Base-by-base conservation (phyloP, 2,329 filamentous ascomycete species). In the Cladorrhinum sp. region DNA sequence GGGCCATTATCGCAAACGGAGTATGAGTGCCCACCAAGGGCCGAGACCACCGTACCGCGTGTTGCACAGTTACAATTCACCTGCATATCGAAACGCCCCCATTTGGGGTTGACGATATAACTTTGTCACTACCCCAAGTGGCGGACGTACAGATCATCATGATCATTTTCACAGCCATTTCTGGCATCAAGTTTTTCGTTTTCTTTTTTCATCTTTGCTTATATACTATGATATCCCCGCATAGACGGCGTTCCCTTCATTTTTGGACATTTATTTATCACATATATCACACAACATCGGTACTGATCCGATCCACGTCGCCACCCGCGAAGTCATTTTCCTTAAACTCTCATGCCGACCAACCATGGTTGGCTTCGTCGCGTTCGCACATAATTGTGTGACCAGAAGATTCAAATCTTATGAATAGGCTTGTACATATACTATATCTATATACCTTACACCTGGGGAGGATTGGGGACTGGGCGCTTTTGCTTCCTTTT, bases 61-160 rank as follows among this genome's bases (percentile, higher is more conserved):
- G 10, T 72, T 85, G 8, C 83, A 85, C 71, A 85, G 81, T 70
- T 84, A 85, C 66, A 83, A 84, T 67, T 83, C 82, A 3, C 82
- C 82, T 4, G 81, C 82, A 5, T 85, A 85, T 66, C 77, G 77
- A 25, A 76, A 80, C 36, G 78, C 75, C 2, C 82, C 81, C 0
- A 83, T 85, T n/a, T 84, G 82, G 81, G 77, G 80, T n/a, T 83
- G 64, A 73, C 5, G 3, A 32, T 10, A 8, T 36, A 23, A 3
- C 22, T 13, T 25, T 23, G 41, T 45, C 8, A 2, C 8, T 45
- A 7, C 16, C 41, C 41, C 41, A 22, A 45, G 50, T 12, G 32
- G 27, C 50, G 27, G 12, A 48, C 36, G 50, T 38, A 41, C 18
- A 25, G 13, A 29, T 10, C 49, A 50, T 32, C 16, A 12, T 51